A percentile compares a stretch with the other conserved stretches of the same genome.
These are phyloP conservation scores for Cyberlindnera maritima DNA, from an alignment of 805 yeast genomes.

Conservation along the genomic window DNA sequence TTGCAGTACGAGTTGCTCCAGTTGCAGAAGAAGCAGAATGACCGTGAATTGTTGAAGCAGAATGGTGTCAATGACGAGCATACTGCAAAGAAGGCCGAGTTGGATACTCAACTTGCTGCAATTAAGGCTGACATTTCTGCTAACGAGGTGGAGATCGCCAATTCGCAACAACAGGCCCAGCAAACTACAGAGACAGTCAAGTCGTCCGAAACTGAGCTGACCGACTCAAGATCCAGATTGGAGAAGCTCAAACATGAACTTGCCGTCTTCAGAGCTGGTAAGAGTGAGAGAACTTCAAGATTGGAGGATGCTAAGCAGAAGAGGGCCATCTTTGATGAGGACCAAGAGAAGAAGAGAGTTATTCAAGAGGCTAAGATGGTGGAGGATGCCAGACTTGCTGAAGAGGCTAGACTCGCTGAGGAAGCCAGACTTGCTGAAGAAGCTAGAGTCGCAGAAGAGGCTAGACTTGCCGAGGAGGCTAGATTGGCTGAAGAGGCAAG, in stretches of 20 bases:
- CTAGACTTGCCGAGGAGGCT: neutral
- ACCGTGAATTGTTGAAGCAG: conserved; percentile 25
- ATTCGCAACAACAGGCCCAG: conserved; percentile 15
- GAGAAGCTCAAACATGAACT: conserved; percentile 21
- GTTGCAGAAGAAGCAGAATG: conserved; percentile 24
- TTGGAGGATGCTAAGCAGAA: conserved; percentile 23
- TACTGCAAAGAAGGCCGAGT: conserved; percentile 14
- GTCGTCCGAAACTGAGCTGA: conserved; percentile 19
- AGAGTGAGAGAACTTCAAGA: conserved; percentile 22
- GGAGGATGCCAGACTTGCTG: conserved; percentile 5
- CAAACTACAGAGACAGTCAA: conserved; percentile 14
- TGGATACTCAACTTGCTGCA: conserved; percentile 20
- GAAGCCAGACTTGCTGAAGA: conserved; percentile 8
- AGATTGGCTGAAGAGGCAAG: neutral
- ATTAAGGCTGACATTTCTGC: conserved; percentile 21
- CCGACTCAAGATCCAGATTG: conserved; percentile 15
- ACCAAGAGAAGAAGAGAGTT: conserved; percentile 10
- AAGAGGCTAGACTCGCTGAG: conserved; percentile 6
- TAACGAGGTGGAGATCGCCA: conserved; percentile 18
- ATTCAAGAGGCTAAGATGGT: conserved; percentile 4
- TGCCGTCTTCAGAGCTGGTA: conserved; percentile 22
- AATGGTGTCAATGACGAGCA: conserved; percentile 19
- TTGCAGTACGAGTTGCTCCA: conserved; percentile 23
- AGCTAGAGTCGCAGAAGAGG: neutral
- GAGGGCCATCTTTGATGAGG: conserved; percentile 23